Evolutionary conservation across 371 early-diverging fungal species (phyloP).

Genomic region (Parasitella parasitica): DNA sequence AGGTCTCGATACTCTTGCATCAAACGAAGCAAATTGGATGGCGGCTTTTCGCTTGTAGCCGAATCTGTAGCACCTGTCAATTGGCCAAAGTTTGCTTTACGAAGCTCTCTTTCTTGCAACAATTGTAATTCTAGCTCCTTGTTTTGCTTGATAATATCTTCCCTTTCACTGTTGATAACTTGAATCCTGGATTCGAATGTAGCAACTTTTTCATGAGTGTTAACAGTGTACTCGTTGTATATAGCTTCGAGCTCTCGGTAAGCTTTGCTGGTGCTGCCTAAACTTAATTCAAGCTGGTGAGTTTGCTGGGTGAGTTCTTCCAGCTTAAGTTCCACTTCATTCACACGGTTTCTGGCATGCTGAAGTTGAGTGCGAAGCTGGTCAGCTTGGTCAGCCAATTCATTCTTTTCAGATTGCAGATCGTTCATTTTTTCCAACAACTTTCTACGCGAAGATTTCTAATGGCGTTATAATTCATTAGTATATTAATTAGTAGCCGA

Average conservation of each 20-base stretch:
- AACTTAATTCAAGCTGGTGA: background rate
- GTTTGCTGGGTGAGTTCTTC: background rate
- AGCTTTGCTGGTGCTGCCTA: background rate
- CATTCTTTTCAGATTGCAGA: background rate
- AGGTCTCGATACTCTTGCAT: constrained; percentile 10
- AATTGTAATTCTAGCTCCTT: background rate
- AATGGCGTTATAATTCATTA: too few relatives aligned
- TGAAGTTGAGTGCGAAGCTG: background rate
- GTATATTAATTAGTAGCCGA: background rate
- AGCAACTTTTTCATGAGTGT: background rate
- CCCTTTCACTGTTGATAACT: background rate
- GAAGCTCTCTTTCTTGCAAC: constrained; percentile 5
- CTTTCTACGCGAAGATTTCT: background rate
- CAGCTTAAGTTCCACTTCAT: background rate
- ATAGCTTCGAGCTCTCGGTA: background rate
- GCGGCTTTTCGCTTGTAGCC: background rate
- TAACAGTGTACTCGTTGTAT: background rate
- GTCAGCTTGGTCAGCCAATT: background rate
- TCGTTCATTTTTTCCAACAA: background rate
- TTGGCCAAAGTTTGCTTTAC: background rate
- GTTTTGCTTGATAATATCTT: background rate
- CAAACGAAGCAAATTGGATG: background rate
- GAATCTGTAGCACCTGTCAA: background rate
- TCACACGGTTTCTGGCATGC: background rate
- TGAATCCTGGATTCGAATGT: background rate